phyloP scores from a whole-genome alignment of 352 stramenopile genomes.

The Globisporangium abappressorium region DNA sequence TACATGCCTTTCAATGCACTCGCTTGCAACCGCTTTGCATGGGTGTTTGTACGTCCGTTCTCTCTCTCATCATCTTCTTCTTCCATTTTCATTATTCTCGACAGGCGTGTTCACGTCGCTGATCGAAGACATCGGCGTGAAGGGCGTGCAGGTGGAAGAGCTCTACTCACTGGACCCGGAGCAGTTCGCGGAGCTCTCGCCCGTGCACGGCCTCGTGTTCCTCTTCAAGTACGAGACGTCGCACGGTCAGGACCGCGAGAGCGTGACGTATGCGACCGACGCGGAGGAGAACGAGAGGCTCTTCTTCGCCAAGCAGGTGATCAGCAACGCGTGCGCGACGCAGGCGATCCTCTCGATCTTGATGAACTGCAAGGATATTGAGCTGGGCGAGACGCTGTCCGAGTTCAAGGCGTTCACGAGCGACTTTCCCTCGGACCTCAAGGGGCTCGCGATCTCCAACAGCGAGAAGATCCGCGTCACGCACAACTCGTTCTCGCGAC shows the following conservation, averaged over 20 bases:
- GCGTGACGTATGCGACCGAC: conserved; percentile 19
- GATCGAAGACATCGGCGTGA: conserved; percentile 93
- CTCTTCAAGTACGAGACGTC: conserved; percentile 93
- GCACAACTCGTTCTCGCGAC: conserved; percentile 80
- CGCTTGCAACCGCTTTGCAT: background rate
- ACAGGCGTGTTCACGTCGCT: conserved; percentile 88
- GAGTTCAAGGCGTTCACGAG: conserved; percentile 84
- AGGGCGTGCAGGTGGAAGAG: conserved; percentile 92
- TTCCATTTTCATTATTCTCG: background rate
- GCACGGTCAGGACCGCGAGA: conserved; percentile 35
- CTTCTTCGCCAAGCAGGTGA: conserved; percentile 97
- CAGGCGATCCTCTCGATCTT: conserved; percentile 96
- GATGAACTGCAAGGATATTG: conserved; percentile 84
- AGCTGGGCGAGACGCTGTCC: conserved; percentile 55
- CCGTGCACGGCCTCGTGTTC: conserved; percentile 94
- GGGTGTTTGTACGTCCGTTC: background rate
- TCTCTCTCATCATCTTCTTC: background rate
- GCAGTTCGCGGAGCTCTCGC: conserved; percentile 61
- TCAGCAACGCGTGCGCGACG: conserved; percentile 95
- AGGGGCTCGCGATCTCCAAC: conserved; percentile 85
- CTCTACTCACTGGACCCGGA: conserved; percentile 92
- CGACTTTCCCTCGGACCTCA: conserved; percentile 76
- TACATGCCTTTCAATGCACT: background rate
- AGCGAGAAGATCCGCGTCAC: conserved; percentile 81
- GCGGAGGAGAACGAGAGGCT: conserved; percentile 51